Evolutionary conservation across 345 rosid species (phyloP).

Genomic region (Noccaea caerulescens): DNA sequence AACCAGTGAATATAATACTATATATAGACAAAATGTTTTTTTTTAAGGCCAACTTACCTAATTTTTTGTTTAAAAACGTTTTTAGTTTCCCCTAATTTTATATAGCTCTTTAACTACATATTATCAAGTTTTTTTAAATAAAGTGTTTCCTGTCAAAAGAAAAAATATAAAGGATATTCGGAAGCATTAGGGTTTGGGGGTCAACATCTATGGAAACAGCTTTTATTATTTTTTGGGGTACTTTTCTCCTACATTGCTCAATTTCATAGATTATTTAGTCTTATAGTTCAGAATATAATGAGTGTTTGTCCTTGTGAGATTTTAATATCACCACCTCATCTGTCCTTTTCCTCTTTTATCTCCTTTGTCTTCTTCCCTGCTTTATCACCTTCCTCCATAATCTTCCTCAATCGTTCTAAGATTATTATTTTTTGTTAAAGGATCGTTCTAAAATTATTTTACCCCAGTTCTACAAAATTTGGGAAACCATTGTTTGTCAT

Average conservation of each 20-base stretch:
- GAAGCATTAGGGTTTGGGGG: conserved; percentile 18
- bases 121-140: not conserved
- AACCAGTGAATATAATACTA: too few species aligned
- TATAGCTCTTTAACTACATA: not conserved
- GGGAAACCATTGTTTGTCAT: conserved; percentile 1
- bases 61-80: not conserved
- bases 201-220: conserved; percentile 23
- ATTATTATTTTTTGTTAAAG: not conserved
- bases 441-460: conserved; percentile 2
- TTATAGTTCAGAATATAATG: not conserved
- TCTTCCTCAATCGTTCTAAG: not conserved
- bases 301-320: not conserved
- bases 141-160: not conserved
- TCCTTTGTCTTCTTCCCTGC: conserved; percentile 3
- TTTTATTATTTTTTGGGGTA: conserved; percentile 10
- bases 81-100: not conserved
- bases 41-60: too few species aligned
- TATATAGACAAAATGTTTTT: too few species aligned
- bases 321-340: conserved; percentile 19
- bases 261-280: not conserved
- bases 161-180: not conserved
- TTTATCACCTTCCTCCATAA: not conserved
- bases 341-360: conserved; percentile 22
- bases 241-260: conserved; percentile 2
- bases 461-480: not conserved